Base-by-base conservation (phyloP, 192 early-diverging fungal species). In the Backusella mclennaniae region DNA sequence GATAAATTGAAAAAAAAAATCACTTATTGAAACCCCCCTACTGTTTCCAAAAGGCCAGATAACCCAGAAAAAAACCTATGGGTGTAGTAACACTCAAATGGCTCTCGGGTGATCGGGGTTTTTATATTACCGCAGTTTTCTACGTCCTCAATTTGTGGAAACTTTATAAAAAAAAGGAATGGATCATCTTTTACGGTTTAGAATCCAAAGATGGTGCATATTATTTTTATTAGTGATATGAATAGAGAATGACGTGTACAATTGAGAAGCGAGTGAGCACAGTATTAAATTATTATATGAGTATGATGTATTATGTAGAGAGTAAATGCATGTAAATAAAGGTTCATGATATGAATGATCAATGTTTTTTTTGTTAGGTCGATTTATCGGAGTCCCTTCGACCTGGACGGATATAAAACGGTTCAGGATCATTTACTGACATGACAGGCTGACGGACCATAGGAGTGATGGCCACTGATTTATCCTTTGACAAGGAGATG, bases 371-470 rank as follows among this genome's bases (percentile, higher is more conserved):
- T 59, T 59, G 21, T 80, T 76, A 80, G 6, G 75, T 26, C 6
- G 74, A 72, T 72, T 72, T 39, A 41, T 80, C 69, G 17, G 74
- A 76, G n/a, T 76, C 71, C 2, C 69, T 56, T 33, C 79, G 75
- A 1, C 80, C 80, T 21, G 80, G 80, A 26, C 76, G 77, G 26
- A 76, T n/a, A 11, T 69, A 74, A 9, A 82, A 52, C 3, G 76
- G 69, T 31, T 35, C 33, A 11, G 80, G 68, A 35, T 67, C 31
- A 39, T 49, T 6, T 63, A 63, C 21, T 14, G 36, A 15, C 8
- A 21, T 26, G 2, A 71, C 41, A 67, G 76, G 53, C 4, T 73
- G 70, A 29, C 78, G 74, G 1, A 83, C 76, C 77, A 83, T 77
- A 1, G 77, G 68, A 11, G 75, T 67, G 33, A 80, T 67, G 31